Percentiles rank a stretch among this genome's conserved stretches.
Evolutionary conservation across 352 stramenopile species (phyloP).

Genomic region (Globisporangium parvum): DNA sequence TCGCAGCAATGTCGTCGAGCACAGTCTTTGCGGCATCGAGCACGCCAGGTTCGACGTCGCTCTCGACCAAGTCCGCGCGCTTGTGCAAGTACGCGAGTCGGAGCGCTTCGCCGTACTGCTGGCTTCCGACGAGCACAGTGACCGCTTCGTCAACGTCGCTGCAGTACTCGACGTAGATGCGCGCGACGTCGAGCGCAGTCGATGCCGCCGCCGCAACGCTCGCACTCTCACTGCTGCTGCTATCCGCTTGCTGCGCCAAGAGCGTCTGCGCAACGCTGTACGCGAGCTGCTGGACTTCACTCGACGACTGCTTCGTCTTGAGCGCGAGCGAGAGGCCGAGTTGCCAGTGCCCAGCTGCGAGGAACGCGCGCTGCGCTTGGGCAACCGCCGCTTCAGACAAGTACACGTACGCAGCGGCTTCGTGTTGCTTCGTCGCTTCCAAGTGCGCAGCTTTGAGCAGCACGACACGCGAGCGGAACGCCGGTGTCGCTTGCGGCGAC

Average conservation of each 20-base stretch:
- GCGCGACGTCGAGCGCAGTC: slow-evolving; percentile 31
- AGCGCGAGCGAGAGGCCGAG: slow-evolving; percentile 49
- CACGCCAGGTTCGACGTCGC: slow-evolving; percentile 61
- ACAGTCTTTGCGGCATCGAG: slow-evolving; percentile 35
- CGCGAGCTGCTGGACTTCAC: slow-evolving; percentile 32
- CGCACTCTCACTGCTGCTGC: slow-evolving; percentile 7
- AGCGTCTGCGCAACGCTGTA: slow-evolving; percentile 51
- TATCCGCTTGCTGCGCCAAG: slow-evolving; percentile 10
- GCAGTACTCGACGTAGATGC: slow-evolving; percentile 74
- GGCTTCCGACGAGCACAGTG: slow-evolving; percentile 48
- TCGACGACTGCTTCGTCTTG: slow-evolving; percentile 17
- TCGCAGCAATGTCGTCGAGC: slow-evolving; percentile 38
- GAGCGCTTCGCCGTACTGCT: slow-evolving; percentile 53
- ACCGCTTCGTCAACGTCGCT: slow-evolving; percentile 66
- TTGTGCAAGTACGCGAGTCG: slow-evolving; percentile 52
- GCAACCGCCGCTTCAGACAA: slow-evolving; percentile 33
- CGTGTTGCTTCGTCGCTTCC: slow-evolving; percentile 26
- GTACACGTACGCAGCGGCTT: slow-evolving; percentile 61
- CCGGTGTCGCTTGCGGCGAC: slow-evolving; percentile 5
- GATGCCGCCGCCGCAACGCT: background rate
- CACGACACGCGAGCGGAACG: slow-evolving; percentile 34
- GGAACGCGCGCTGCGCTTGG: slow-evolving; percentile 49
- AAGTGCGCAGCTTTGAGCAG: slow-evolving; percentile 45
- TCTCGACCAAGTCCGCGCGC: slow-evolving; percentile 58
- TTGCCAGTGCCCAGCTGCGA: slow-evolving; percentile 45